Evolutionary conservation across 306 rosid species (phyloP).

Genomic region (Elaeagnus macrophylla): DNA sequence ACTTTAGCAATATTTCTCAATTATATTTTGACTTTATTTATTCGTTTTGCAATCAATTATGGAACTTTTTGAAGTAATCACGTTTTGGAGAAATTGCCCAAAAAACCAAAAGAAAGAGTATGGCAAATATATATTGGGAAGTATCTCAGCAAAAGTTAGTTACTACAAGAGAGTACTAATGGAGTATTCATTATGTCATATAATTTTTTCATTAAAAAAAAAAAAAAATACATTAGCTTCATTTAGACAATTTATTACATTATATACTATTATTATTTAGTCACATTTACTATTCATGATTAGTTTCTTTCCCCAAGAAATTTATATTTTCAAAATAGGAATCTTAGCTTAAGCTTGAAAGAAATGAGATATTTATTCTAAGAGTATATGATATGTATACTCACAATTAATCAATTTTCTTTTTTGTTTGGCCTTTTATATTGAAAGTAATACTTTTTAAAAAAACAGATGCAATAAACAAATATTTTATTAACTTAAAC

Average conservation of each 20-base stretch:
- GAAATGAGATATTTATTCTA: too few relatives aligned
- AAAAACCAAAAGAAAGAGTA: slow-evolving; percentile 28
- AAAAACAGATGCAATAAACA: too few relatives aligned
- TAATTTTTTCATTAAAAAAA: slow-evolving; percentile 4
- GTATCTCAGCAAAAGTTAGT: slow-evolving; percentile 31
- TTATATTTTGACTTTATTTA: slow-evolving; percentile 26
- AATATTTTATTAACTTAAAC: too few relatives aligned
- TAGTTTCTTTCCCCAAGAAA: slow-evolving; percentile 27
- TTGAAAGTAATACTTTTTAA: too few relatives aligned
- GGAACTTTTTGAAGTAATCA: slow-evolving; percentile 53
- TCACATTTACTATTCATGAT: slow-evolving; percentile 31
- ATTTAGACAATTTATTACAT: slow-evolving; percentile 36
- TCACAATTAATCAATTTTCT: too few relatives aligned
- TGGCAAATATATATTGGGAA: slow-evolving; percentile 26
- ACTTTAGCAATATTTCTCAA: neutral
- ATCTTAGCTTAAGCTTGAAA: too few relatives aligned
- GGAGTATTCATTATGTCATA: slow-evolving; percentile 10
- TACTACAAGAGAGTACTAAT: slow-evolving; percentile 26
- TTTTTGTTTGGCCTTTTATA: too few relatives aligned
- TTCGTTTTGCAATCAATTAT: slow-evolving; percentile 31
- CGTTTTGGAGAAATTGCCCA: slow-evolving; percentile 33
- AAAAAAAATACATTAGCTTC: slow-evolving; percentile 22
- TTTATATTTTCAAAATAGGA: slow-evolving; percentile 24
- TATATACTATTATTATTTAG: slow-evolving; percentile 29
- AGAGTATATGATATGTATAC: too few relatives aligned